These are phyloP conservation scores for Podaxis rugospora DNA, from an alignment of 768 basidiomycete species.

Conservation along the genomic window DNA sequence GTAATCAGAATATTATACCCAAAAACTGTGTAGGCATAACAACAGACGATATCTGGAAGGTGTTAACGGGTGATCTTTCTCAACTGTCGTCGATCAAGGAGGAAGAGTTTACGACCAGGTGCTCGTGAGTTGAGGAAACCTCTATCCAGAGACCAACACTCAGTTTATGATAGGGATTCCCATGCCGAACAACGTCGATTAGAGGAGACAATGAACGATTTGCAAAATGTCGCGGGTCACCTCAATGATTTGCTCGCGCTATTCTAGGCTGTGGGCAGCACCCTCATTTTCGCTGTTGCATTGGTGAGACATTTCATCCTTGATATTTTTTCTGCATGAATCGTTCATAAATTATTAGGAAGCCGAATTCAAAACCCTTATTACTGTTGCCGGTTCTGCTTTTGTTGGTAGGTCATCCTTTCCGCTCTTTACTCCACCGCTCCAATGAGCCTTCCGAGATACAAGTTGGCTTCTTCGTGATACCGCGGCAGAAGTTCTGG, in stretches of 20 bases:
- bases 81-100: not conserved
- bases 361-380: too few species aligned
- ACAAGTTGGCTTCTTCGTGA: conserved; percentile 5
- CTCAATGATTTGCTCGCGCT: conserved; percentile 1
- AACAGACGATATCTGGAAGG: not conserved
- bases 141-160: too few species aligned
- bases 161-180: not conserved
- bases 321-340: not conserved
- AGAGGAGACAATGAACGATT: conserved; percentile 6
- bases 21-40: not conserved
- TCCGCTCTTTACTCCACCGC: not conserved
- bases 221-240: conserved; percentile 4
- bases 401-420: not conserved
- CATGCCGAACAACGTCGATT: conserved; percentile 2
- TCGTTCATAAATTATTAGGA: not conserved
- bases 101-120: not conserved
- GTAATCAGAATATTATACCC: not conserved
- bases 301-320: not conserved
- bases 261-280: not conserved
- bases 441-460: not conserved
- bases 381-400: conserved; percentile 1
- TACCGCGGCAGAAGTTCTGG: not conserved
- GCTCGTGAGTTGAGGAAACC: not conserved
- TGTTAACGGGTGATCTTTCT: not conserved
- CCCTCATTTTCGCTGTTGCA: conserved; percentile 4